Conservation (phyloP, 768 basidiomycete genomes). For the Postia placenta region DNA sequence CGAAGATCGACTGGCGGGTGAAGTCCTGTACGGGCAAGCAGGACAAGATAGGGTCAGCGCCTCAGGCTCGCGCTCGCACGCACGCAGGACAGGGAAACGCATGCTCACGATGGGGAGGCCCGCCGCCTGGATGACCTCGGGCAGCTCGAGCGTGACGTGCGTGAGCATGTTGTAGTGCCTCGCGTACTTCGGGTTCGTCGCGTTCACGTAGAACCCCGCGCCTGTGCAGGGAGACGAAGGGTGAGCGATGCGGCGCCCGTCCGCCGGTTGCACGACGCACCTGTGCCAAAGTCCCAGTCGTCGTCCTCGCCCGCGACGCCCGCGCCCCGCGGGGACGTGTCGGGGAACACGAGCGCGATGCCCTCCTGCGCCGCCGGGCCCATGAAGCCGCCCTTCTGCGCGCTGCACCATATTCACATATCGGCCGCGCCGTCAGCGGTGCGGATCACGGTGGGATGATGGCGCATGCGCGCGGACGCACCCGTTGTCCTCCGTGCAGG, state of each 20-base stretch:
- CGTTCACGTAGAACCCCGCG: constrained; percentile 95
- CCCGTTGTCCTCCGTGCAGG: constrained; percentile 94
- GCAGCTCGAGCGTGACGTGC: constrained; percentile 80
- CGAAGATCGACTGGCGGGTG: constrained; percentile 80
- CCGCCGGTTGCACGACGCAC: constrained; percentile 26
- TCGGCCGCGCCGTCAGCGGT: too few relatives aligned
- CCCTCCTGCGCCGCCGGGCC: constrained; percentile 79
- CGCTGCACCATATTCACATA: constrained; percentile 42
- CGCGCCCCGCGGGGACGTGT: constrained; percentile 93
- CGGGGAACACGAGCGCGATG: constrained; percentile 90
- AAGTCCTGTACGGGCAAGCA: too few relatives aligned
- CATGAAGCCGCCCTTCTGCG: constrained; percentile 92
- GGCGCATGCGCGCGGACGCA: constrained; percentile 35
- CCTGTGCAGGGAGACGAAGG: constrained; percentile 23
- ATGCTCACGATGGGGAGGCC: constrained; percentile 76
- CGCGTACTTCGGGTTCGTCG: constrained; percentile 67
- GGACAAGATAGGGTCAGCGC: not conserved
- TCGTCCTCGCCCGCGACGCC: constrained; percentile 74
- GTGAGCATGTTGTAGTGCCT: constrained; percentile 87
- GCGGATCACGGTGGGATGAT: too few relatives aligned
- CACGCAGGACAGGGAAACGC: constrained; percentile 13
- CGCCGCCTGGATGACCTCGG: constrained; percentile 65
- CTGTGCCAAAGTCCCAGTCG: constrained; percentile 89
- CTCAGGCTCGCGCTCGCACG: not conserved
- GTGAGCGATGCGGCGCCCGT: not conserved